Percentiles rank a stretch among this genome's conserved stretches.
Conservation (phyloP, 2,329 filamentous ascomycete species). For the Rosellinia necatrix region DNA sequence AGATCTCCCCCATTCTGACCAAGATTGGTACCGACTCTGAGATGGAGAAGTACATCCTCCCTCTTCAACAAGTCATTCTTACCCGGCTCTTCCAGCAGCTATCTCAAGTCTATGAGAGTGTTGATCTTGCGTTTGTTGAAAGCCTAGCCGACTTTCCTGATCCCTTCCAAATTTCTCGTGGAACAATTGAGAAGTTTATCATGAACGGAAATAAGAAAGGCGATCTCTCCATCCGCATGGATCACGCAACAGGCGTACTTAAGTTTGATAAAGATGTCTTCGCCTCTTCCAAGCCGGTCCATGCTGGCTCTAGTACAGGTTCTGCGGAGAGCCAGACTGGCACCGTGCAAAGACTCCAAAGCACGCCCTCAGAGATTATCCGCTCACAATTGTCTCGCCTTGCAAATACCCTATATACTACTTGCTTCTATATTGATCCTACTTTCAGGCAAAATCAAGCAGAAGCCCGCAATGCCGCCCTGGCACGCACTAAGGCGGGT, state of each 20-base stretch:
- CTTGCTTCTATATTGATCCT: constrained; percentile 94
- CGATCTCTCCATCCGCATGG: constrained; percentile 92
- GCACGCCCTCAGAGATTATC: constrained; percentile 96
- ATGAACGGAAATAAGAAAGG: constrained; percentile 99
- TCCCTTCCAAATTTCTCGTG: constrained; percentile 87
- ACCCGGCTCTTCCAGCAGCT: constrained; percentile 98
- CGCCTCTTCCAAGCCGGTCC: constrained; percentile 90
- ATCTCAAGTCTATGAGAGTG: constrained; percentile 98
- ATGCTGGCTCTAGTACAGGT: constrained; percentile 80
- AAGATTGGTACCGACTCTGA: constrained; percentile 93
- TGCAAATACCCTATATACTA: constrained; percentile 87
- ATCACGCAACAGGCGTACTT: constrained; percentile 91
- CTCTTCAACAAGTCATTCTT: constrained; percentile 97
- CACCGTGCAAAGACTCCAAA: constrained; percentile 92
- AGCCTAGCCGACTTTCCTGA: constrained; percentile 94
- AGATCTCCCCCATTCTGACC: constrained; percentile 93
- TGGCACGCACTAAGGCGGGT: constrained; percentile 81
- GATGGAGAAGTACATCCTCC: constrained; percentile 96
- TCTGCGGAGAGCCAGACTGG: constrained; percentile 85
- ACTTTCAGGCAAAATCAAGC: constrained; percentile 81
- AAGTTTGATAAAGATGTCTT: constrained; percentile 99
- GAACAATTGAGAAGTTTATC: constrained; percentile 99
- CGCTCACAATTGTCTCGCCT: constrained; percentile 91
- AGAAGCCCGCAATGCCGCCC: constrained; percentile 77
- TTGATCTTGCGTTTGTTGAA: constrained; percentile 91